Base-by-base conservation (phyloP, 225 moss, liverwort and hornwort genomes). In the Marchantia paleacea region DNA sequence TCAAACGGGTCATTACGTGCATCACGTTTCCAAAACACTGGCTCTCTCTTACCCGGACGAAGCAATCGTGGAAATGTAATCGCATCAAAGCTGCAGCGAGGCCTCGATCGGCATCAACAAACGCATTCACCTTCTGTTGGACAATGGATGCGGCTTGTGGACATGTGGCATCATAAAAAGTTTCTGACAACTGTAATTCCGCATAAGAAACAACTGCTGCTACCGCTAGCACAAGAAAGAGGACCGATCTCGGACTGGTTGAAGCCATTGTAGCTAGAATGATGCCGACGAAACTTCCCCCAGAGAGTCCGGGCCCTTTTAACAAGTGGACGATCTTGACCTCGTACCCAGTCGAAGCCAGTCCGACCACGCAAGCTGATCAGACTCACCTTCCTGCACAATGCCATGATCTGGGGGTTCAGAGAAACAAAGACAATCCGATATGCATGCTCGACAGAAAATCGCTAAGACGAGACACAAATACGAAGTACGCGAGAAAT, bases 41-140 rank as follows among this genome's bases (percentile, higher is more conserved):
- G n/a, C 3, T 11, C 25, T 9, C 26, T 65, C 68, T 68, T 68
- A 54, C 84, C 77, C 75, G 80, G 62, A 84, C 84, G 62, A 84
- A 84, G 50, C 84, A 84, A 25, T 84, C 84, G 52, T 84, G 84
- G 54, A 84, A 84, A 11, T 77, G 80, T 7, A 84, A 3, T 7
- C 84, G 76, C 16, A 84, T 76, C 31, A 84, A 77, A 2, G 76
- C 70, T 26, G 77, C 80, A 26, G 81, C 80, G 2, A 72, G 69
- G 39, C 80, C 70, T 39, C 70, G 0, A 13, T 84, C 81, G 0
- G 50, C 49, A 25, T n/a, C 9, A 15, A 84, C 68, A 9, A 80
- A 80, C 8, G 51, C 0, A 12, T 0, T 4, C 22, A 84, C 71
- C 7, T 18, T 3, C 24, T 25, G 4, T 8, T 0, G 69, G 13